These are phyloP conservation scores for Leptosphaerulina australis DNA, from an alignment of 2,329 filamentous ascomycete species.

Conservation along the genomic window DNA sequence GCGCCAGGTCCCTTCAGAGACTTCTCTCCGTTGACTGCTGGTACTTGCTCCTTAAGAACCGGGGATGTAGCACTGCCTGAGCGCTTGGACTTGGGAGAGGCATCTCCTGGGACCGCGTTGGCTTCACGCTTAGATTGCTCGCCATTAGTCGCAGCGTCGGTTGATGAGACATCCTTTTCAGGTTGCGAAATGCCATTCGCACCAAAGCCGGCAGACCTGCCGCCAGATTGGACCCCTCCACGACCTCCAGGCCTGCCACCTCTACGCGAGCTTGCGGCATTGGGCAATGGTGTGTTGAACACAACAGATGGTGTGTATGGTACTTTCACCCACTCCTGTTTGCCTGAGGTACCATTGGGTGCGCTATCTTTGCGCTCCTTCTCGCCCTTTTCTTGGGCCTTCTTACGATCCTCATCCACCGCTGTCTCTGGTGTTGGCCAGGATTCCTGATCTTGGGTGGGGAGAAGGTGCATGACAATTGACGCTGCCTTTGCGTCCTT, in stretches of 20 bases:
- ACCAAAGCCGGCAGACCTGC: slow-evolving; percentile 52
- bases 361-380: slow-evolving; percentile 66
- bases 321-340: slow-evolving; percentile 85
- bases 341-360: slow-evolving; percentile 56
- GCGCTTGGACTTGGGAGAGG: slow-evolving; percentile 46
- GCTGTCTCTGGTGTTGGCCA: slow-evolving; percentile 92
- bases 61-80: slow-evolving; percentile 42
- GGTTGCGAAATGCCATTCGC: slow-evolving; percentile 46
- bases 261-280: slow-evolving; percentile 45
- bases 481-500: slow-evolving; percentile 34
- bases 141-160: slow-evolving; percentile 32
- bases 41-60: slow-evolving; percentile 35
- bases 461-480: slow-evolving; percentile 59
- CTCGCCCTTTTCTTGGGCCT: slow-evolving; percentile 68
- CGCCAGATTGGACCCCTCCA: slow-evolving; percentile 61
- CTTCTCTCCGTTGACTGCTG: slow-evolving; percentile 34
- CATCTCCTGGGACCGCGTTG: slow-evolving; percentile 32
- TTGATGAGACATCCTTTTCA: slow-evolving; percentile 45
- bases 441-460: slow-evolving; percentile 75
- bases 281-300: slow-evolving; percentile 83
- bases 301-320: slow-evolving; percentile 82
- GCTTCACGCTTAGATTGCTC: slow-evolving; percentile 45
- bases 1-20: slow-evolving; percentile 26
- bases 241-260: slow-evolving; percentile 59
- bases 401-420: slow-evolving; percentile 77